Evolutionary conservation across 208 protist species (phyloP).

Genomic region (Leishmania guyanensis): DNA sequence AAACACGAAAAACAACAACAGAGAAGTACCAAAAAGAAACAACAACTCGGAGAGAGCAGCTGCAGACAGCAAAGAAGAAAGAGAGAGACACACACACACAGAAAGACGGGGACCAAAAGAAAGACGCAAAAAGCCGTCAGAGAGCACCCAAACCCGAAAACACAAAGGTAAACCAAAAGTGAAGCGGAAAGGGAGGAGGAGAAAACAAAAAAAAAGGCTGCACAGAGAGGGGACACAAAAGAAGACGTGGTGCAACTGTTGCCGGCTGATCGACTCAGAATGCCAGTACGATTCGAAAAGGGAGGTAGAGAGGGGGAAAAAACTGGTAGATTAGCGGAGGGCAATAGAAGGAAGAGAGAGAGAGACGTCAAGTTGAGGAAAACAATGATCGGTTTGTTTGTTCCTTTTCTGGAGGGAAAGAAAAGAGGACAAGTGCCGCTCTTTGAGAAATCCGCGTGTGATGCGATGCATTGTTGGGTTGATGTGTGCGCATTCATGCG

Average conservation of each 20-base stretch:
- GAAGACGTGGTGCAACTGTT: neutral
- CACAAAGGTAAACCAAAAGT: neutral
- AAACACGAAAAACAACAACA: too few species aligned
- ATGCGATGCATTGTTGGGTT: neutral
- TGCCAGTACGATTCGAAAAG: neutral
- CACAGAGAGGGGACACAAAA: neutral
- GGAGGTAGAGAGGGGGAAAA: neutral
- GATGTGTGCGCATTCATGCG: neutral
- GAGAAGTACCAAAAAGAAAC: neutral
- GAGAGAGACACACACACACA: neutral
- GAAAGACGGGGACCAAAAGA: neutral
- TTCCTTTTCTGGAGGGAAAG: neutral
- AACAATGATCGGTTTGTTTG: neutral
- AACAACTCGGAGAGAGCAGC: neutral
- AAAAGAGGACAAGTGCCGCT: neutral
- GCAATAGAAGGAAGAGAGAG: neutral
- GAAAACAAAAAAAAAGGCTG: neutral
- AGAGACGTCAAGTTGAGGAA: neutral
- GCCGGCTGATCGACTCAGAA: neutral
- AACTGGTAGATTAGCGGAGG: neutral
- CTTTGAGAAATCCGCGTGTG: neutral
- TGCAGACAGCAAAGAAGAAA: neutral
- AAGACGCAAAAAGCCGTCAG: neutral
- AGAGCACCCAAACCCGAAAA: neutral
- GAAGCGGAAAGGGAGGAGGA: conserved; percentile 6